phyloP scores from a whole-genome alignment of 495 filamentous ascomycete species.

The Cudoniella acicularis region DNA sequence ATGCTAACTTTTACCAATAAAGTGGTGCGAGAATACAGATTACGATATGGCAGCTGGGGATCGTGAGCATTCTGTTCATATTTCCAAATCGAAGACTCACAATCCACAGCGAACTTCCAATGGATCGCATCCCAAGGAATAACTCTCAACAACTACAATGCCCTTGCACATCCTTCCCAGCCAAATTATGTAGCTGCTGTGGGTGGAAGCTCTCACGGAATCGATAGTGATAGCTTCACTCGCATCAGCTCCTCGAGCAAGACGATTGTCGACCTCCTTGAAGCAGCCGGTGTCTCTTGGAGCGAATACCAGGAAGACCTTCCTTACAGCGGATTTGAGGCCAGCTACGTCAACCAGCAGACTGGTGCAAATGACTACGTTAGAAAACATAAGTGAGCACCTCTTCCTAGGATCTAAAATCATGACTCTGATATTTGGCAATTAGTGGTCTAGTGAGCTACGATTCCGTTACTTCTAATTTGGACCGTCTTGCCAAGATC shows the following conservation, averaged over 20 bases:
- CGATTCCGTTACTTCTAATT: constrained; percentile 53
- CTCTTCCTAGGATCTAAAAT: not conserved
- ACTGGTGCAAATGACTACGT: constrained; percentile 15
- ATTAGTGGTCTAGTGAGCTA: constrained; percentile 54
- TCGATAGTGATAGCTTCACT: constrained; percentile 62
- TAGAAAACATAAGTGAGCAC: constrained; percentile 12
- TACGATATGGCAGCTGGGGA: constrained; percentile 30
- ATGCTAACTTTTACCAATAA: too few relatives aligned
- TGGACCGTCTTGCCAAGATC: constrained; percentile 54
- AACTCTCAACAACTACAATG: constrained; percentile 60
- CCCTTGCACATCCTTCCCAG: constrained; percentile 62
- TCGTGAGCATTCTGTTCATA: constrained; percentile 9
- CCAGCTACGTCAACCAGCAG: constrained; percentile 51
- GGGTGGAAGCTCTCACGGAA: constrained; percentile 63
- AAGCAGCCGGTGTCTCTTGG: constrained; percentile 65
- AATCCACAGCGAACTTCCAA: constrained; percentile 33
- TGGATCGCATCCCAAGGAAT: constrained; percentile 62
- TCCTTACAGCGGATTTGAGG: constrained; percentile 67
- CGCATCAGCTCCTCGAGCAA: constrained; percentile 57
- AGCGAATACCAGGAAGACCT: constrained; percentile 64
- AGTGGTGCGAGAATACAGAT: constrained; percentile 72
- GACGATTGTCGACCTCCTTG: constrained; percentile 65
- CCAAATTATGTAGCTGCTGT: constrained; percentile 67
- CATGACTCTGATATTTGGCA: constrained; percentile 45
- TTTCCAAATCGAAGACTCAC: constrained; percentile 31